Evolutionary conservation across 495 filamentous ascomycete genomes (phyloP).

Genomic region (Xeromyces bisporus): DNA sequence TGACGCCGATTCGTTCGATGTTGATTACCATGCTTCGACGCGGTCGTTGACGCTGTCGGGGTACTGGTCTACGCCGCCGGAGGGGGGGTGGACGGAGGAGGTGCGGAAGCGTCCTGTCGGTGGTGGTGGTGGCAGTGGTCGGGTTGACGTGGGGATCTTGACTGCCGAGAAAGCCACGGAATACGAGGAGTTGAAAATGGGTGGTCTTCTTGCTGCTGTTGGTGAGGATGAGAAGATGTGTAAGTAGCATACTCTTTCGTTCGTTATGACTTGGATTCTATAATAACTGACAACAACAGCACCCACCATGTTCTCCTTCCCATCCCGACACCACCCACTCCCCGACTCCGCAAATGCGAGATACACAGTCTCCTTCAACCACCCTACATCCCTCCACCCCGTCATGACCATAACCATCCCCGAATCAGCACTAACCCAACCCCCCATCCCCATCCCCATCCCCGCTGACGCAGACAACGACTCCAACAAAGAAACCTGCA

Average conservation of each 20-base stretch:
- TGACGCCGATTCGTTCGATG: conserved; percentile 48
- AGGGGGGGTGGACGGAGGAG: conserved; percentile 30
- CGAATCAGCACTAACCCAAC: conserved; percentile 12
- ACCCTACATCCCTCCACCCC: conserved; percentile 78
- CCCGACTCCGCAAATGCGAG: conserved; percentile 21
- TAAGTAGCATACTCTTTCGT: conserved; percentile 19
- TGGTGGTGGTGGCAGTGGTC: conserved; percentile 20
- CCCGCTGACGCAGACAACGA: conserved; percentile 18
- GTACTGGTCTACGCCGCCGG: conserved; percentile 37
- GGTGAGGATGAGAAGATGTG: conserved; percentile 54
- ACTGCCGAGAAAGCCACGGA: conserved; percentile 45
- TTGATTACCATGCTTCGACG: conserved; percentile 61
- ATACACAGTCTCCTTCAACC: conserved; percentile 37
- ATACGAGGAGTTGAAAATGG: conserved; percentile 55
- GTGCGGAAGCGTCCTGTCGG: conserved; percentile 21
- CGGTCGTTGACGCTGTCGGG: conserved; percentile 44
- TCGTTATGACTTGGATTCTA: too few species aligned
- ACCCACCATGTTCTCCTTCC: conserved; percentile 75
- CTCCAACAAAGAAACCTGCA: conserved; percentile 47
- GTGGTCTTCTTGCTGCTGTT: conserved; percentile 63
- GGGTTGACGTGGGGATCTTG: conserved; percentile 73
- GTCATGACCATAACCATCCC: conserved; percentile 45
- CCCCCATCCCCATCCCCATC: too few species aligned
- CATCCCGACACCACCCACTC: conserved; percentile 59
- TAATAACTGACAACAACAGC: too few species aligned